Conservation (phyloP, 345 rosid species). For the Clausena lansium region DNA sequence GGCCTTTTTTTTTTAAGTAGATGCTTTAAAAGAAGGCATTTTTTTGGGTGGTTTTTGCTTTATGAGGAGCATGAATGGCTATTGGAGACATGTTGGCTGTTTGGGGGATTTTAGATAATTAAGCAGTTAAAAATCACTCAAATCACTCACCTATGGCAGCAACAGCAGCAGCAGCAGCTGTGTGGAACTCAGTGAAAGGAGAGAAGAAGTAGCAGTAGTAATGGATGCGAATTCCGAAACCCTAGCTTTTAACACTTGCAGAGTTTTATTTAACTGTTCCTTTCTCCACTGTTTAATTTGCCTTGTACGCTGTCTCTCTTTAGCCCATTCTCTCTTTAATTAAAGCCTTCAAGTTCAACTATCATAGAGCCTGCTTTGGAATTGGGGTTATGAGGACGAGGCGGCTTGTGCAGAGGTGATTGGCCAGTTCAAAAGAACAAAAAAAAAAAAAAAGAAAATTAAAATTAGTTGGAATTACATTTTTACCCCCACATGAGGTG, state of each 20-base stretch:
- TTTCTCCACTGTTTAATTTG: slow-evolving; percentile 5
- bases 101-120: slow-evolving; percentile 28
- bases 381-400: slow-evolving; percentile 17
- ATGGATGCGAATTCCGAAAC: slow-evolving; percentile 29
- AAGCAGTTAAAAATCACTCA: slow-evolving; percentile 14
- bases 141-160: slow-evolving; percentile 21
- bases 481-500: slow-evolving; percentile 23
- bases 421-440: background rate
- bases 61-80: slow-evolving; percentile 18
- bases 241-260: slow-evolving; percentile 30
- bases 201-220: background rate
- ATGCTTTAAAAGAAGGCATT: background rate
- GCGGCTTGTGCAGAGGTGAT: slow-evolving; percentile 26
- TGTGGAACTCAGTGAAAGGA: slow-evolving; percentile 13
- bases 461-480: background rate
- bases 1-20: background rate
- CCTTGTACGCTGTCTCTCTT: slow-evolving; percentile 16
- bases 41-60: background rate
- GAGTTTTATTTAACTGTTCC: slow-evolving; percentile 18
- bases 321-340: slow-evolving; percentile 7
- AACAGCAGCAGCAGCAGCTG: background rate
- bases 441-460: no score
- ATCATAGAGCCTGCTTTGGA: background rate
- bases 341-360: background rate
- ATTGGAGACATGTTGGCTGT: slow-evolving; percentile 58